Evolutionary conservation across 352 stramenopile genomes (phyloP).

Genomic region (Globisporangium polare): DNA sequence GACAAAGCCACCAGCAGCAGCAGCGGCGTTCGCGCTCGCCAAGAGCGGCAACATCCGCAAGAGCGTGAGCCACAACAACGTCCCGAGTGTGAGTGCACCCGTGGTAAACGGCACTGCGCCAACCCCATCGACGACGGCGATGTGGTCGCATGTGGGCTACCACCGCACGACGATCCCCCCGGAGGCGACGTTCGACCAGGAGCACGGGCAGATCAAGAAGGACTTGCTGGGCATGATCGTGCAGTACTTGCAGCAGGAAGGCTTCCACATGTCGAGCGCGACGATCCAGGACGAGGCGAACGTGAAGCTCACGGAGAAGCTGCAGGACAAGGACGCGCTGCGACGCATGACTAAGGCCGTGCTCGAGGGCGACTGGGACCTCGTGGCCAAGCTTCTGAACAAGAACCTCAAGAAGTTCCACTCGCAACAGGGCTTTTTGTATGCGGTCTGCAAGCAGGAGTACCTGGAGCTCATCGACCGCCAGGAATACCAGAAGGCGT

Average conservation of each 20-base stretch:
- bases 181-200: slow-evolving; percentile 74
- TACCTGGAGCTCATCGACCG: slow-evolving; percentile 87
- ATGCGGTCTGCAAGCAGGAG: slow-evolving; percentile 87
- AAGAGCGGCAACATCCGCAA: slow-evolving; percentile 13
- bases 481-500: slow-evolving; percentile 88
- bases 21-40: not conserved
- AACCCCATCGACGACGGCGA: slow-evolving; percentile 7
- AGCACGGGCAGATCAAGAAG: slow-evolving; percentile 73
- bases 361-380: slow-evolving; percentile 82
- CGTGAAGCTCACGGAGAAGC: slow-evolving; percentile 68
- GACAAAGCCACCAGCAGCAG: not conserved
- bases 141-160: slow-evolving; percentile 79
- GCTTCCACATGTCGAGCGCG: slow-evolving; percentile 72
- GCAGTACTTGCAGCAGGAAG: slow-evolving; percentile 83
- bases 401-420: slow-evolving; percentile 85
- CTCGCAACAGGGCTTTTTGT: slow-evolving; percentile 83
- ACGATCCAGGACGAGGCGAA: slow-evolving; percentile 88
- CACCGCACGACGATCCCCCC: slow-evolving; percentile 80
- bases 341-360: slow-evolving; percentile 70
- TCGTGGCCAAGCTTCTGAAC: slow-evolving; percentile 75
- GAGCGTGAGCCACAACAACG: slow-evolving; percentile 16
- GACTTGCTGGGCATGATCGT: slow-evolving; percentile 84
- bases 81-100: not conserved
- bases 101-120: not conserved
- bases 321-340: slow-evolving; percentile 72